Conservation (phyloP, 2,329 filamentous ascomycete species). For the Akanthomyces muscarius region DNA sequence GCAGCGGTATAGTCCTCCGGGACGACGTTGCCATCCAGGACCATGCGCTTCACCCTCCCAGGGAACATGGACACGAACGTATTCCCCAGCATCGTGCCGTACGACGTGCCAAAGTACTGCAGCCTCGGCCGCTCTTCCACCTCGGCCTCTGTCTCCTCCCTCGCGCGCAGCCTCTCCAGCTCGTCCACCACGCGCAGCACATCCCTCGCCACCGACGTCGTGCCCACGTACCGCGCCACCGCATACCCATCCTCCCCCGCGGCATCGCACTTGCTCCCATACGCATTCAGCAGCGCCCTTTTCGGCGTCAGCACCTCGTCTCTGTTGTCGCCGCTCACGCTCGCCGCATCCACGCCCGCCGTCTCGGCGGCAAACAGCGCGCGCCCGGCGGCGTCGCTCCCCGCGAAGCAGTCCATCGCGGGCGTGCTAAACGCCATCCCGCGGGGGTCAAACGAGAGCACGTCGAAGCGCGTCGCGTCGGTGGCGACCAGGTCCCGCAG, state of each 20-base stretch:
- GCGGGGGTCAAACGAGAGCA: too few relatives aligned
- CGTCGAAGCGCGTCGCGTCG: too few relatives aligned
- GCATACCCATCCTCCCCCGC: background rate
- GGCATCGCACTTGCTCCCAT: background rate
- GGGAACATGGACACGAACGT: conserved; percentile 26
- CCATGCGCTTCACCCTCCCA: conserved; percentile 32
- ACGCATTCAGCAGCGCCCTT: background rate
- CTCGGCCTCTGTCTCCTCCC: too few relatives aligned
- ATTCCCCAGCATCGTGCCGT: conserved; percentile 28
- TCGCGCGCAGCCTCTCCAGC: too few relatives aligned
- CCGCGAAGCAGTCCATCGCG: too few relatives aligned
- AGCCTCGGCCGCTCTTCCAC: background rate
- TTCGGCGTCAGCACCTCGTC: background rate
- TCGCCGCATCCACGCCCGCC: too few relatives aligned
- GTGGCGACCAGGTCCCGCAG: too few relatives aligned
- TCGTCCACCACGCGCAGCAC: background rate
- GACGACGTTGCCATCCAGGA: conserved; percentile 33
- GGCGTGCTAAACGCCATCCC: too few relatives aligned
- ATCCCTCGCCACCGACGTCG: too few relatives aligned
- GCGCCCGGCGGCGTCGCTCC: too few relatives aligned
- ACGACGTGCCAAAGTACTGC: conserved; percentile 2
- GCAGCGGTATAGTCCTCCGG: conserved; percentile 28
- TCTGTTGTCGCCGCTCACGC: background rate
- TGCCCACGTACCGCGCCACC: background rate
- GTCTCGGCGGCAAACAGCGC: too few relatives aligned